phyloP scores from a whole-genome alignment of 805 yeast genomes.

The Candida hungchunana region DNA sequence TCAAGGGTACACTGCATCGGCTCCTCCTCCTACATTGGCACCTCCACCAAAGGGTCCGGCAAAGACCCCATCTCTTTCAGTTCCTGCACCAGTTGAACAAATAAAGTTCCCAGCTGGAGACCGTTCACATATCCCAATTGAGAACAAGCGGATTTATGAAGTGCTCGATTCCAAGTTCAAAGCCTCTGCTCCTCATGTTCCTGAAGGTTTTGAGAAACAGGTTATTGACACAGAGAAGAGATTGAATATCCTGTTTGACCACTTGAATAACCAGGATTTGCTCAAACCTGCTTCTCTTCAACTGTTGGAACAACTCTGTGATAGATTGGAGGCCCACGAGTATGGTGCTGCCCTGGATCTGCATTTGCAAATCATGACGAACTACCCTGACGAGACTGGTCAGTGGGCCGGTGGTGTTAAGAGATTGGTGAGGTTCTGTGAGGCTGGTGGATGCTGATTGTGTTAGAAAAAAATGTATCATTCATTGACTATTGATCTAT shows the following conservation, averaged over 20 bases:
- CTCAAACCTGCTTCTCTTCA: conserved; percentile 53
- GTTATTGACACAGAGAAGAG: conserved; percentile 80
- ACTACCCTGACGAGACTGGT: conserved; percentile 70
- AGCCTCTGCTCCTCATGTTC: conserved; percentile 74
- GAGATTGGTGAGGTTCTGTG: conserved; percentile 75
- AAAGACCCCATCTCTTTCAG: conserved; percentile 6
- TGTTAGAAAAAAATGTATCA: neutral
- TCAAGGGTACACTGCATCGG: conserved; percentile 9
- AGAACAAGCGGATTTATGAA: conserved; percentile 54
- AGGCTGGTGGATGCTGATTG: conserved; percentile 22
- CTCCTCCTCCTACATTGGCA: conserved; percentile 15
- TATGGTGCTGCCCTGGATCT: conserved; percentile 54
- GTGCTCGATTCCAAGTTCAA: conserved; percentile 52
- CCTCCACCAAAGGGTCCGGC: conserved; percentile 15
- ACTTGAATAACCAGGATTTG: conserved; percentile 68
- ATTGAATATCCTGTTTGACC: conserved; percentile 69
- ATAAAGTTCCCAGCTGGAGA: conserved; percentile 56
- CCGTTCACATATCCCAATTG: conserved; percentile 60
- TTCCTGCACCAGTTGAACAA: conserved; percentile 16
- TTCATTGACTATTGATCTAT: no score
- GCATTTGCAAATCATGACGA: conserved; percentile 57
- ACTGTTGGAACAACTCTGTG: conserved; percentile 48
- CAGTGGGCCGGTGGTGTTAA: conserved; percentile 92
- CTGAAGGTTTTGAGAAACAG: conserved; percentile 70
- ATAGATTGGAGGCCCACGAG: conserved; percentile 45